A percentile compares a stretch with the other conserved stretches of the same genome.
These are phyloP conservation scores for Corylus americana DNA, from an alignment of 306 rosid genomes.

Conservation along the genomic window DNA sequence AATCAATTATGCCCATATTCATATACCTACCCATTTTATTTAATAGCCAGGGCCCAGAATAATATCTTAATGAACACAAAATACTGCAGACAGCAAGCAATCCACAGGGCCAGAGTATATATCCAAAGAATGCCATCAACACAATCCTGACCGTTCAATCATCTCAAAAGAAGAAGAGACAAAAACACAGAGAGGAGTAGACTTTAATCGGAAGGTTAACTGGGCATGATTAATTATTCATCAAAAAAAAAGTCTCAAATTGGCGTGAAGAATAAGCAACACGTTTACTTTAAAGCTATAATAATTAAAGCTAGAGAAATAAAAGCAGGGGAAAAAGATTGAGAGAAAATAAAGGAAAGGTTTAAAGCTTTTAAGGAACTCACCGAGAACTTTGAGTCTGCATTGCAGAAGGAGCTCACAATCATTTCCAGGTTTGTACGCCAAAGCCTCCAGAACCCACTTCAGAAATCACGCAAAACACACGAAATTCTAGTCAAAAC, in stretches of 20 bases:
- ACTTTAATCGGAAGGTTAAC: background rate
- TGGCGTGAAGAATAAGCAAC: background rate
- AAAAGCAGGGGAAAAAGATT: background rate
- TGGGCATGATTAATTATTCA: background rate
- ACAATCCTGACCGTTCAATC: conserved; percentile 20
- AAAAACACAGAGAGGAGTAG: background rate
- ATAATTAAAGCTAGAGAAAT: background rate
- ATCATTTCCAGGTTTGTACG: conserved; percentile 38
- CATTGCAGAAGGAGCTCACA: conserved; percentile 77
- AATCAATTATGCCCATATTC: conserved; percentile 37
- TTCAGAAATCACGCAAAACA: conserved; percentile 17
- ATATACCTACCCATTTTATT: conserved; percentile 41
- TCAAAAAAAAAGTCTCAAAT: background rate
- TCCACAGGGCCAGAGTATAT: conserved; percentile 3
- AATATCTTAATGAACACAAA: conserved; percentile 29
- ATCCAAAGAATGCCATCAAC: conserved; percentile 18
- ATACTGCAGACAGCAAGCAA: background rate
- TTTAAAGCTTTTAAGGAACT: conserved; percentile 27
- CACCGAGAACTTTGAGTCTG: conserved; percentile 72
- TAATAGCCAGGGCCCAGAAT: conserved; percentile 7
- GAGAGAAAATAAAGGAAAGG: background rate
- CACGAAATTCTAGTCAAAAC: background rate
- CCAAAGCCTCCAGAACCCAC: conserved; percentile 23
- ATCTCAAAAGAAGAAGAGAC: background rate
- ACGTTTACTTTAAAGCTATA: background rate